A percentile compares a stretch with the other conserved stretches of the same genome.
Evolutionary conservation across 2,329 filamentous ascomycete genomes (phyloP).

Genomic region (Mycogone perniciosa): DNA sequence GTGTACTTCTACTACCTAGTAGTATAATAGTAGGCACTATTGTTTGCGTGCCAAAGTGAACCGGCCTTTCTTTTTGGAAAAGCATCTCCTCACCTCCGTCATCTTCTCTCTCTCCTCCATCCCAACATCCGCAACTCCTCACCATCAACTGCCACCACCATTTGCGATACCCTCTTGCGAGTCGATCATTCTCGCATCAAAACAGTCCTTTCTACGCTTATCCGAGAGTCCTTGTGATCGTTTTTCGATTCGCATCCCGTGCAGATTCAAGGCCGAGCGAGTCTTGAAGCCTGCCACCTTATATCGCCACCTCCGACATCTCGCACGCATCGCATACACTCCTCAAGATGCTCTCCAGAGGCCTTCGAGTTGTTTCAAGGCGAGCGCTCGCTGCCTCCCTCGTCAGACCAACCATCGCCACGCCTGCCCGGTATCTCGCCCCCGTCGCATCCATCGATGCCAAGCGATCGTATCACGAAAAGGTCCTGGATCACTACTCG

Average conservation of each 20-base stretch:
- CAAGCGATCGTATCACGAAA: conserved; percentile 46
- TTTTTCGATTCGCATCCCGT: too few species aligned
- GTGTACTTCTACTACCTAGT: neutral
- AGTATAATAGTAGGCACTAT: too few species aligned
- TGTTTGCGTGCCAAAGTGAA: too few species aligned
- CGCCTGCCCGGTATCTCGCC: conserved; percentile 31
- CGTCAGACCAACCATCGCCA: conserved; percentile 27
- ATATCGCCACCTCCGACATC: neutral
- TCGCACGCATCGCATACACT: neutral
- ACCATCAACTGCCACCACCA: neutral
- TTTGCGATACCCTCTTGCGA: neutral
- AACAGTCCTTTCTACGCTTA: too few species aligned
- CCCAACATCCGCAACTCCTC: neutral
- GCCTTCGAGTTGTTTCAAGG: conserved; percentile 37
- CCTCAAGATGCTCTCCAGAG: conserved; percentile 40
- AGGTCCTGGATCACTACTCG: conserved; percentile 47
- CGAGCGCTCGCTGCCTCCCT: conserved; percentile 36
- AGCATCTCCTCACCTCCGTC: neutral
- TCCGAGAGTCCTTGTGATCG: too few species aligned
- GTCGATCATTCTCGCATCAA: too few species aligned
- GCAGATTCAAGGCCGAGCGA: too few species aligned
- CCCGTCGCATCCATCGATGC: conserved; percentile 34
- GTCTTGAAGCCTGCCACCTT: neutral
- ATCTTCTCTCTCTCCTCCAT: neutral
- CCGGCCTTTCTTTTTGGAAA: neutral